Evolutionary conservation across 345 rosid species (phyloP).

Genomic region (Trapa incisa): DNA sequence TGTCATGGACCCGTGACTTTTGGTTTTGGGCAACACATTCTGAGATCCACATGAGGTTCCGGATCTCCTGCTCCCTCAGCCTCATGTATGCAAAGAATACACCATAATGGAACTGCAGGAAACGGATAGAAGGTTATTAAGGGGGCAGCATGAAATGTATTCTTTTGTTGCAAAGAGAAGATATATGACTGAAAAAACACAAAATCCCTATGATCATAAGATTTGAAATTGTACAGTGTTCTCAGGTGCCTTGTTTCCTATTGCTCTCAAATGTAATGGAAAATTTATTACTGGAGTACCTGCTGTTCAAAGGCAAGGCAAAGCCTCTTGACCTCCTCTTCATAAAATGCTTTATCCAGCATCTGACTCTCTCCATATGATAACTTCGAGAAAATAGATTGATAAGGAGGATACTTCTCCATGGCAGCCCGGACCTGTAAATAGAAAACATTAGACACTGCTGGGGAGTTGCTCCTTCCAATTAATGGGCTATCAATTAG

Average conservation of each 20-base stretch:
- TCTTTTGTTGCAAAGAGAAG: neutral
- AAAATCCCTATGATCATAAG: too few relatives aligned
- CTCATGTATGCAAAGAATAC: constrained; percentile 97
- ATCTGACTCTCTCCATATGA: constrained; percentile 96
- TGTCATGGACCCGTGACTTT: constrained; percentile 96
- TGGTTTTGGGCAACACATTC: constrained; percentile 99
- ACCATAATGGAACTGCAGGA: constrained; percentile 73
- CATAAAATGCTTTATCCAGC: constrained; percentile 96
- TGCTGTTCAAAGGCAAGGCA: constrained; percentile 95
- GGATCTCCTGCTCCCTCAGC: constrained; percentile 95
- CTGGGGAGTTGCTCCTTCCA: neutral
- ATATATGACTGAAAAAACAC: neutral
- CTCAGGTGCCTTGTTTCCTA: neutral
- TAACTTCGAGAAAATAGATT: constrained; percentile 69
- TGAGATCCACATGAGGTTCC: constrained; percentile 97
- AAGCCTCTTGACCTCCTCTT: constrained; percentile 97
- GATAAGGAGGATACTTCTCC: constrained; percentile 95
- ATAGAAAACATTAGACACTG: neutral
- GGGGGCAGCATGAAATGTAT: neutral
- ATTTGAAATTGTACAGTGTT: neutral
- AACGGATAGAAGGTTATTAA: neutral
- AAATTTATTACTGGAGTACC: constrained; percentile 21
- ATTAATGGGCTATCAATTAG: neutral
- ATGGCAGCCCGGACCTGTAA: constrained; percentile 73
- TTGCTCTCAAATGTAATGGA: neutral